Evolutionary conservation across 805 yeast genomes (phyloP).

Genomic region (Starmerella tilneyi): DNA sequence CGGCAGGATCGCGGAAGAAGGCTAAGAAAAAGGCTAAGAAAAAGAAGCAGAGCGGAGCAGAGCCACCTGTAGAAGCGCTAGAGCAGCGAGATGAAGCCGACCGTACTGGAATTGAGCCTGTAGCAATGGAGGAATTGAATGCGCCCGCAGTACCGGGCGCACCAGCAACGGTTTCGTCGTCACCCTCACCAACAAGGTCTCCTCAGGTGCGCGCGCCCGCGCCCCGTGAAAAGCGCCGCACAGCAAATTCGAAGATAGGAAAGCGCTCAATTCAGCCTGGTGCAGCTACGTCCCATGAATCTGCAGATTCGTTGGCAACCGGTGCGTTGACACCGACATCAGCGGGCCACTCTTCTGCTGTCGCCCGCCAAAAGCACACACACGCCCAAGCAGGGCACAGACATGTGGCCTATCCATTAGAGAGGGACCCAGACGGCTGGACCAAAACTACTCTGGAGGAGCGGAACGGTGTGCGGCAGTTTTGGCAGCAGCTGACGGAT

Average conservation of each 20-base stretch:
- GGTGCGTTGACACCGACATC: too few relatives aligned
- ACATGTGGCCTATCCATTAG: not conserved
- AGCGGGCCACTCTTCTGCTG: too few relatives aligned
- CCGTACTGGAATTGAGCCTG: not conserved
- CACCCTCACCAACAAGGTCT: not conserved
- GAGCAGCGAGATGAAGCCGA: not conserved
- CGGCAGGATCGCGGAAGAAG: conserved; percentile 13
- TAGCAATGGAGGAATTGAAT: not conserved
- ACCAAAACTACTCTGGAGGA: too few relatives aligned
- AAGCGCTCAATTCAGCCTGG: not conserved
- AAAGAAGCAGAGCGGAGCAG: conserved; percentile 11
- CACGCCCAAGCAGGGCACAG: not conserved
- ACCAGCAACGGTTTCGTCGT: not conserved
- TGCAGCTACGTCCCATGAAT: too few relatives aligned
- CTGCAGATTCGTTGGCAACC: too few relatives aligned
- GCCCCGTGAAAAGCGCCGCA: not conserved
- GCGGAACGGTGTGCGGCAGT: conserved; percentile 33
- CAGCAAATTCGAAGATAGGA: not conserved
- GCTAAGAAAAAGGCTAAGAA: conserved; percentile 21
- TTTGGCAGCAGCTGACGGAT: conserved; percentile 59
- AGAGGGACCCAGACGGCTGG: too few relatives aligned
- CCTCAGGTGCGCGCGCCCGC: not conserved
- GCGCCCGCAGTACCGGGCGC: not conserved
- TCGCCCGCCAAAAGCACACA: not conserved
- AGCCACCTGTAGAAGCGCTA: not conserved